A percentile compares a stretch with the other conserved stretches of the same genome.
Evolutionary conservation across 2,329 filamentous ascomycete genomes (phyloP).

Genomic region (Aureobasidium sp.): DNA sequence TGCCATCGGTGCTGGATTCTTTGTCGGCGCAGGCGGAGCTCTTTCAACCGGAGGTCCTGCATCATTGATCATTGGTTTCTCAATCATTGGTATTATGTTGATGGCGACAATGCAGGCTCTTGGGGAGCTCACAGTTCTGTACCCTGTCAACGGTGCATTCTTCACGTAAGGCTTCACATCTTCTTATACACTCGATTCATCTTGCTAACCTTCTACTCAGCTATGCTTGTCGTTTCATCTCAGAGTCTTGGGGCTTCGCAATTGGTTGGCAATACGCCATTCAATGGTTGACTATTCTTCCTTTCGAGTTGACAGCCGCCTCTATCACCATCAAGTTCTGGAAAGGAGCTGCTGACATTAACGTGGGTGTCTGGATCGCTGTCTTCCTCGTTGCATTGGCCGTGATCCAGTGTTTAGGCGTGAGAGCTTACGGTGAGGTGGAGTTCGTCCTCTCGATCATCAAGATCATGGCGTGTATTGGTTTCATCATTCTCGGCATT

Average conservation of each 20-base stretch:
- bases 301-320: constrained; percentile 25
- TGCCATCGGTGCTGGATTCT: constrained; percentile 42
- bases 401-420: constrained; percentile 25
- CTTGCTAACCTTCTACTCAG: neutral
- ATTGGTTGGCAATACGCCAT: constrained; percentile 25
- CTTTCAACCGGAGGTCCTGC: constrained; percentile 38
- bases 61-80: constrained; percentile 21
- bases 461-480: constrained; percentile 40
- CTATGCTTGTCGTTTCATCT: constrained; percentile 34
- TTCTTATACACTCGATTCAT: neutral
- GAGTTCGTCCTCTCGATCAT: constrained; percentile 29
- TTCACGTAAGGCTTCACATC: constrained; percentile 16
- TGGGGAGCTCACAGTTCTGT: constrained; percentile 30
- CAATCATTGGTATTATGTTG: constrained; percentile 27
- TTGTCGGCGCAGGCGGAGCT: constrained; percentile 39
- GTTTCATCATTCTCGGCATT: constrained; percentile 58
- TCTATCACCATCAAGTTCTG: constrained; percentile 17
- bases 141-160: constrained; percentile 31
- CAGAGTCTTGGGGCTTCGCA: constrained; percentile 29
- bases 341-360: constrained; percentile 13
- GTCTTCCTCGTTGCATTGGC: constrained; percentile 25
- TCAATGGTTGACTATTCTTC: constrained; percentile 23
- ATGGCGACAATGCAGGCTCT: constrained; percentile 28
- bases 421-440: constrained; percentile 21
- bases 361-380: constrained; percentile 25